These are phyloP conservation scores for Cucurbita moschata DNA, from an alignment of 306 rosid genomes.

Conservation along the genomic window DNA sequence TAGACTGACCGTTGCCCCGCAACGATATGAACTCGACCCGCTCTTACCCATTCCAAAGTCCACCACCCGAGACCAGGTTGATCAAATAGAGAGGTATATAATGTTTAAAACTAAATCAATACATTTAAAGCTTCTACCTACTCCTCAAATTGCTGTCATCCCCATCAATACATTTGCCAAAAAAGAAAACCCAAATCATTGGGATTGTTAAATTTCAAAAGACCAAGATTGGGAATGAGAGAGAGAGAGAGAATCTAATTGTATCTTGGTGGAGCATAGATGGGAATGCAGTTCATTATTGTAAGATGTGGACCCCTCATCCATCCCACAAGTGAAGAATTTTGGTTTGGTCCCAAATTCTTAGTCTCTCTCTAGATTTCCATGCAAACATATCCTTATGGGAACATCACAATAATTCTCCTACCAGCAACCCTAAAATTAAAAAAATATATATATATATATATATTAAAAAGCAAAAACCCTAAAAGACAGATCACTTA, in stretches of 20 bases:
- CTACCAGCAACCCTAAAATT: too few species aligned
- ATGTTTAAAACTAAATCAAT: too few species aligned
- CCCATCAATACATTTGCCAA: background rate
- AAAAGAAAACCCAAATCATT: background rate
- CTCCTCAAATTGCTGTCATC: background rate
- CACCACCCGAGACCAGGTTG: too few species aligned
- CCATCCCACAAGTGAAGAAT: background rate
- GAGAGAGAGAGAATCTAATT: background rate
- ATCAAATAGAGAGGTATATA: too few species aligned
- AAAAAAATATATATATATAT: background rate
- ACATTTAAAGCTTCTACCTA: background rate
- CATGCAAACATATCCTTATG: background rate
- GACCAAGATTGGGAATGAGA: background rate
- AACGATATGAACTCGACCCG: too few species aligned
- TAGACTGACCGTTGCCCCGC: too few species aligned
- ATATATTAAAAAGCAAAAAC: background rate
- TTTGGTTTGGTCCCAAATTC: conserved; percentile 1
- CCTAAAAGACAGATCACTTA: conserved; percentile 1
- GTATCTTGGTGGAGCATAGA: conserved; percentile 5
- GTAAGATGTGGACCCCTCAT: background rate
- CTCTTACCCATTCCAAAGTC: too few species aligned
- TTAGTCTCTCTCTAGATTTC: background rate
- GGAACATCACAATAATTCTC: background rate
- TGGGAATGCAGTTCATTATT: conserved; percentile 1
- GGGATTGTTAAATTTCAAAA: background rate